These are phyloP conservation scores for Xylaria digitata DNA, from an alignment of 2,329 filamentous ascomycete species.

Conservation along the genomic window DNA sequence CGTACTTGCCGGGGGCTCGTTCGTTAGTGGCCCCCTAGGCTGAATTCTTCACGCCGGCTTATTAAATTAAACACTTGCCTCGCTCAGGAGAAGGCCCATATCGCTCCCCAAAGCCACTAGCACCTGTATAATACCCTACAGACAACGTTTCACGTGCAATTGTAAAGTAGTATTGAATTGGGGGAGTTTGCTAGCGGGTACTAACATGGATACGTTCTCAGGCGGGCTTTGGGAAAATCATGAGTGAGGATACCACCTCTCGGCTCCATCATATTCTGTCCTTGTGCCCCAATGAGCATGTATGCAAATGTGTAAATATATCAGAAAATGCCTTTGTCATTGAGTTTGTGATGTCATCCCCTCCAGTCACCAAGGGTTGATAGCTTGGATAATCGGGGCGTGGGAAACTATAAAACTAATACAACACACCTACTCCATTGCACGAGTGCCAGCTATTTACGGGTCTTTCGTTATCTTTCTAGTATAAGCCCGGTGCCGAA, in stretches of 20 bases:
- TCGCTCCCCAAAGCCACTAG: slow-evolving; percentile 9
- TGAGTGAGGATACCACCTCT: slow-evolving; percentile 15
- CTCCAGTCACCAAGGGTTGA: background rate
- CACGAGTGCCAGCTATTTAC: background rate
- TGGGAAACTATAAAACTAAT: slow-evolving; percentile 18
- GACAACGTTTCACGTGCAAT: slow-evolving; percentile 16
- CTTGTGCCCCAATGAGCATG: slow-evolving; percentile 6
- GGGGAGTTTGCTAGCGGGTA: slow-evolving; percentile 1
- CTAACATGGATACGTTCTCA: slow-evolving; percentile 11
- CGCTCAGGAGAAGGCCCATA: background rate
- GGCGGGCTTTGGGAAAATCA: slow-evolving; percentile 2
- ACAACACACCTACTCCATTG: slow-evolving; percentile 15
- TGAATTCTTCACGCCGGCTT: slow-evolving; percentile 1
- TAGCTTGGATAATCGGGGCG: background rate
- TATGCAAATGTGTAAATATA: background rate
- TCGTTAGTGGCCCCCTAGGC: slow-evolving; percentile 37
- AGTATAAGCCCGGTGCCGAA: slow-evolving; percentile 6
- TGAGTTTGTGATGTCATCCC: slow-evolving; percentile 1
- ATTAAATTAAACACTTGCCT: background rate
- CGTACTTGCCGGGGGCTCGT: slow-evolving; percentile 42
- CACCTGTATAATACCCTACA: slow-evolving; percentile 6
- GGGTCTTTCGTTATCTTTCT: background rate
- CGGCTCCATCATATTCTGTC: background rate
- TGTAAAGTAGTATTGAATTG: slow-evolving; percentile 19
- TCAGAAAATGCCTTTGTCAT: background rate